A percentile compares a stretch with the other conserved stretches of the same genome.
Evolutionary conservation across 148 eudicot species (phyloP).

Genomic region (Vaccinium corymbosum): DNA sequence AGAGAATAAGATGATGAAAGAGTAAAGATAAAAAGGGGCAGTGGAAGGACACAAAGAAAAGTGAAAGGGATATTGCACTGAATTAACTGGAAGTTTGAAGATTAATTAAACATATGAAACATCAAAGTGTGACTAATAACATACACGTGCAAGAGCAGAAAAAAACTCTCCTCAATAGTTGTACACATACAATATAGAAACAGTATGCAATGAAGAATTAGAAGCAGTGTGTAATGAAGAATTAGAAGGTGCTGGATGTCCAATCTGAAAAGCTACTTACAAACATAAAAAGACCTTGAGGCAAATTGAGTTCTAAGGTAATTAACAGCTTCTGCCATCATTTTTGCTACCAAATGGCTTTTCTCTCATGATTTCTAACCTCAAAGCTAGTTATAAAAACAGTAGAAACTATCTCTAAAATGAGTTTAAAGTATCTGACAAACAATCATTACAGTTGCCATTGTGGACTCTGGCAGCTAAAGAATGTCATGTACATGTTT

Average conservation of each 20-base stretch:
- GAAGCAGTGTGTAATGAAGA: not conserved
- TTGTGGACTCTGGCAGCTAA: not conserved
- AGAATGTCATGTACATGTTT: not conserved
- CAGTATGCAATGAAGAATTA: not conserved
- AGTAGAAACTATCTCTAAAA: not conserved
- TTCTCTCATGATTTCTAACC: not conserved
- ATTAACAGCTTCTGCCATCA: not conserved
- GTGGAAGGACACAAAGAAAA: not conserved
- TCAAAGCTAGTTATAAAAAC: not conserved
- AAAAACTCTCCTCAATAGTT: not conserved
- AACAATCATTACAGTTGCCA: not conserved
- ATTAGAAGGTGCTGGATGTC: not conserved
- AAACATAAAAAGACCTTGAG: not conserved
- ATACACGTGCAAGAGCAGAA: not conserved
- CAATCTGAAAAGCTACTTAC: slow-evolving; percentile 1
- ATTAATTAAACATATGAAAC: not conserved
- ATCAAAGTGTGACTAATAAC: not conserved
- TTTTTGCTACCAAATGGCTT: not conserved
- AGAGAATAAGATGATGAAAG: not conserved
- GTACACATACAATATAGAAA: not conserved
- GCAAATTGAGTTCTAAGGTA: not conserved
- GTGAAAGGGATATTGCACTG: not conserved
- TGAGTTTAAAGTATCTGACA: too few relatives aligned
- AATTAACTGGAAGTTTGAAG: not conserved
- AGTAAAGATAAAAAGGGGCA: slow-evolving; percentile 6